Base-by-base conservation (phyloP, 129 eudicot genomes). In the Escallonia herrerae region DNA sequence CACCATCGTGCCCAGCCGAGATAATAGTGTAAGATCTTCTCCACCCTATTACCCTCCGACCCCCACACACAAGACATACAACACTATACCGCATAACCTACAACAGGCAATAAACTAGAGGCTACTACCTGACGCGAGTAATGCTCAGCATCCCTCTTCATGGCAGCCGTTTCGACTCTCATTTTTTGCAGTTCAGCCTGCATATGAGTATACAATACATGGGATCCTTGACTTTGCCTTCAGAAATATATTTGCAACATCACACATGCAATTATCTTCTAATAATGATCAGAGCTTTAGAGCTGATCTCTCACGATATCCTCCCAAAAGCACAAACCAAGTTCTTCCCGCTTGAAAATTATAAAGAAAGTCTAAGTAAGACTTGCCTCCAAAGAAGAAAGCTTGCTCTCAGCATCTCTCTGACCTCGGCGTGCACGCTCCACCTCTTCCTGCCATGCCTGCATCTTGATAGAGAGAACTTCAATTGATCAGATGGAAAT, bases 371-470 rank as follows among this genome's bases (percentile, higher is more conserved):
- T 22, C 33, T 22, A 22, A 22, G 33, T 22, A 22, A 22, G 52
- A 85, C 91, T 83, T 86, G 83, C 99, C 95, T 93, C 99, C 80
- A 81, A 40, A 8, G 95, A 86, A 62, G 99, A 86, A 69, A 89
- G 90, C 81, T 89, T 93, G 84, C 79, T 89, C 78, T 93, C 99
- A 66, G 96, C 99, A 63, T 89, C 96, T 80, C 99, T 86, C 76
- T 93, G 99, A 72, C 90, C 80, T 75, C 83, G 87, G 22, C 99
- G 96, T 68, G 99, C 96, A 70, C 96, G 96, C 76, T 93, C 99
- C 74, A 86, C 99, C 82, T 93, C 99, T 72, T 93, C 97, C 77
- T 93, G 99, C 99, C 96, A 93, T 76, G 99, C 95, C 80, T 93
- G 96, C 77, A 82, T 83, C 93, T 89, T 72, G 47, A 74, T 15